Evolutionary conservation across 2,329 filamentous ascomycete genomes (phyloP), one percentile per base, ranked within the genome.

Genomic region (Aspergillus pseudotamarii): DNA sequence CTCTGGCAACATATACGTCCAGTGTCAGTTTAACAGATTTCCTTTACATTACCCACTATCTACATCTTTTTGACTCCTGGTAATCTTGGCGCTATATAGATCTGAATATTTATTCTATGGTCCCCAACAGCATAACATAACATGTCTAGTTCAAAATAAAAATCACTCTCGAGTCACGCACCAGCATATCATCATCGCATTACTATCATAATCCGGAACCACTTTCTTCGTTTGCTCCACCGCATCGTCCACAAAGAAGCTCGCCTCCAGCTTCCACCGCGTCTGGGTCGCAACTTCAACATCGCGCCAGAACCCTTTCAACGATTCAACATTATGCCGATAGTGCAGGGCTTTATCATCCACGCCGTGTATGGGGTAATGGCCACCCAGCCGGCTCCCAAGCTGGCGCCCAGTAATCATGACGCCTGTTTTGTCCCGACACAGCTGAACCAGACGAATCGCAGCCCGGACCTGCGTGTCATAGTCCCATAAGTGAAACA

Each of bases 401-500:
- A 66, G 30, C 59, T 68, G 65, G 3, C 63, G 64, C 10, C 64
- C 65, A 19, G 57, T 50, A 38, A 68, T 54, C 50, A 69, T 67
- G 10, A 63, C 60, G 26, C 64, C 64, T 6, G 41, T 16, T 32
- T 54, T 38, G 21, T 64, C 64, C 34, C 60, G 61, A 58, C 65
- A 66, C 26, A 71, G 34, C 9, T 26, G 54, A n/a, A 65, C 65
- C 41, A 69, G 56, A 36, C 62, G 41, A 10, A 34, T 60, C 2
- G 64, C 65, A 34, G 58, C 66, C 21, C 46, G 32, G 6, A 71
- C 28, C 53, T 68, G 64, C 1, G 32, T 51, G 11, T 64, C 62
- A 34, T 67, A 69, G 50, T 69, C 64, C 62, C 64, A 69, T n/a
- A 69, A 45, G 26, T 69, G 69, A 14, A 69, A 62, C 2, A 66